Evolutionary conservation across 805 yeast genomes (phyloP), one percentile per base, ranked within the genome.

Genomic region (Dipodascus albidus): DNA sequence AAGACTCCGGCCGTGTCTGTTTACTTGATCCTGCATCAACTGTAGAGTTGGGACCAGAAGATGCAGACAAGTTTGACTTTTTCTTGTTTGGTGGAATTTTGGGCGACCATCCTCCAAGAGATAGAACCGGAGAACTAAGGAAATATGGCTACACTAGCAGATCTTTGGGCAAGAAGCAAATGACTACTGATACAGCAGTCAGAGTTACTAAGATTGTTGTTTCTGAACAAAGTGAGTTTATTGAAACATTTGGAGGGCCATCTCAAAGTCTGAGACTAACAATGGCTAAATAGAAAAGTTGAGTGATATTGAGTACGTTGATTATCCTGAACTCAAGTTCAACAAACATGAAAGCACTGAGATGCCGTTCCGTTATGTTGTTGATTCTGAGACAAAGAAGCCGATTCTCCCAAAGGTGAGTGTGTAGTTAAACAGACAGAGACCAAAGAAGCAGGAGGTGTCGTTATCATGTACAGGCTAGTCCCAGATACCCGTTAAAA

Each of bases 161-260:
- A 70, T 78, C 96, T 66, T 74, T 91, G 52, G 98, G 96, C 1
- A 78, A 74, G 51, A 78, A 85, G 59, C 99, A 91, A 67, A 93
- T 91, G 98, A 88, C 98, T 17, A 91, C 99, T 0, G 99, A 91
- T 65, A 91, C 99, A 1, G 98, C 98, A 0, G 84, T 93, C 33
- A 79, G 99, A 68, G 88, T 95, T 19, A 88, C 97, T 1, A 89
- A 88, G 62, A 64, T 77, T 48, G 90, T 91, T 24, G 72, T 87
- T n/a, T 80, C 82, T 55, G 76, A 78, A 47, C 70, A 75, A 52
- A 71, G 58, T 47, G 50, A 50, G 66, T 52, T 44, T 23, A 11
- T 3, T 3, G 33, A 20, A n/a, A n/a, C n/a, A n/a, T 2, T 21
- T 48, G 6, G 14, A 14, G 38, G n/a, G n/a, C n/a, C n/a, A 9